A percentile compares a stretch with the other conserved stretches of the same genome.
Evolutionary conservation across 208 protist species (phyloP).

Genomic region (Herpetomonas tarakana): DNA sequence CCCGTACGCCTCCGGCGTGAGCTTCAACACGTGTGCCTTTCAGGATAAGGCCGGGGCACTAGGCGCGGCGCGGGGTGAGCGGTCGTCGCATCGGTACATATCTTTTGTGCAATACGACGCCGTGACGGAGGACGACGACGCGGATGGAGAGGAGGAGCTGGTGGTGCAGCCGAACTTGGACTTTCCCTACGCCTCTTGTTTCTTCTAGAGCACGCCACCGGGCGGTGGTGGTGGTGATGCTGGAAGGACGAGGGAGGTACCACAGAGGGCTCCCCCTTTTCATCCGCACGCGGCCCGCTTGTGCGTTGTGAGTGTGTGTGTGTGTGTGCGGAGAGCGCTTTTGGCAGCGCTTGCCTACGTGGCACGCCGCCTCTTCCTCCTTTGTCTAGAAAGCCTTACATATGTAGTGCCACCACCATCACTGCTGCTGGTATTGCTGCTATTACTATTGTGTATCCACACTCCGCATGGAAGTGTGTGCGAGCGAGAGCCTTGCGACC

Average conservation of each 20-base stretch:
- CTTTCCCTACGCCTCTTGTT: slow-evolving; percentile 32
- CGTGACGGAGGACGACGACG: slow-evolving; percentile 16
- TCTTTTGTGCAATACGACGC: slow-evolving; percentile 39
- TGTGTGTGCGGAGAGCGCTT: too few relatives aligned
- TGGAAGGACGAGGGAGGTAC: too few relatives aligned
- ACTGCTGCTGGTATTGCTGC: background rate
- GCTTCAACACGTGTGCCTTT: background rate
- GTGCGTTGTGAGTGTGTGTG: too few relatives aligned
- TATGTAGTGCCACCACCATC: background rate
- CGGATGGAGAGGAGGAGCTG: background rate
- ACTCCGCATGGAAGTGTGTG: background rate
- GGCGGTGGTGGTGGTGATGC: too few relatives aligned
- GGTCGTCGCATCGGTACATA: background rate
- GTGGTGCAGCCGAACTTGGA: background rate
- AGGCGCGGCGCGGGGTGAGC: background rate
- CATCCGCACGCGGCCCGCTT: too few relatives aligned
- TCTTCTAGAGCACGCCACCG: slow-evolving; percentile 5
- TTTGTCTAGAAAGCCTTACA: background rate
- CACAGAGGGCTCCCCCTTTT: too few relatives aligned
- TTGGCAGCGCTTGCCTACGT: too few relatives aligned
- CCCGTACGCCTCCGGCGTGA: too few relatives aligned
- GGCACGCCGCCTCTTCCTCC: background rate
- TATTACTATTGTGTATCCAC: background rate
- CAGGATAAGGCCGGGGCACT: too few relatives aligned
- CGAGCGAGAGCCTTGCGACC: too few relatives aligned